Evolutionary conservation across 495 filamentous ascomycete genomes (phyloP).

Genomic region (Penicillium riverlandense): DNA sequence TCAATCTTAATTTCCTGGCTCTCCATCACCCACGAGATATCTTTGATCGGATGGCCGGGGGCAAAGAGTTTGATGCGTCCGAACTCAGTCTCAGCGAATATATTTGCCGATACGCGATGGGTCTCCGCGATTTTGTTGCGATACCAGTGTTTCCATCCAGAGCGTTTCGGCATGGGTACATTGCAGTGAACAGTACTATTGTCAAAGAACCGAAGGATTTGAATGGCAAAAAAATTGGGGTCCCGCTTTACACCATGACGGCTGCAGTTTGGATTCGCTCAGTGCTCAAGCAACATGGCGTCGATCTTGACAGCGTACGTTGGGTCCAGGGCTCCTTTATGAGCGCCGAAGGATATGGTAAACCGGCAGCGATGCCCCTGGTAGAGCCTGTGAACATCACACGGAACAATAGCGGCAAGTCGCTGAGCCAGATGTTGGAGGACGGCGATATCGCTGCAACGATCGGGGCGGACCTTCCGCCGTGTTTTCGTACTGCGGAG

Average conservation of each 20-base stretch:
- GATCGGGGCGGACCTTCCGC: constrained; percentile 28
- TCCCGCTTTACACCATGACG: constrained; percentile 36
- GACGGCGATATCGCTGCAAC: constrained; percentile 33
- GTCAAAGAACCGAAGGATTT: constrained; percentile 27
- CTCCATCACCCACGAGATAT: constrained; percentile 23
- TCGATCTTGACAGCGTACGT: constrained; percentile 24
- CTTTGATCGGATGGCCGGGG: constrained; percentile 14
- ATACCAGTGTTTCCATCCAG: constrained; percentile 34
- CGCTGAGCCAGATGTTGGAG: constrained; percentile 26
- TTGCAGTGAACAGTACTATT: constrained; percentile 24
- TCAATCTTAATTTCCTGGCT: constrained; percentile 24
- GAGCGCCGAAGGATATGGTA: constrained; percentile 20
- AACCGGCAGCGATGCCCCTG: constrained; percentile 12
- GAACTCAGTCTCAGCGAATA: constrained; percentile 31
- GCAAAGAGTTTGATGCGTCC: constrained; percentile 28
- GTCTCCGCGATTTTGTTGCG: constrained; percentile 25
- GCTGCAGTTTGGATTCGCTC: constrained; percentile 32
- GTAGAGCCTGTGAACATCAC: constrained; percentile 17
- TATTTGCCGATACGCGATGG: constrained; percentile 22
- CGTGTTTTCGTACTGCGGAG: constrained; percentile 17
- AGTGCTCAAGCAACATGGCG: constrained; percentile 25
- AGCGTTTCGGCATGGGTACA: constrained; percentile 31
- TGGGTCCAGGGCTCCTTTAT: constrained; percentile 31
- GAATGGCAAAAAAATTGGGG: constrained; percentile 31
- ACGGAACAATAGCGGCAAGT: constrained; percentile 17